Percentiles rank a stretch among this genome's conserved stretches.
These are phyloP conservation scores for Cladosporium austrohemisphaericum DNA, from an alignment of 2,329 filamentous ascomycete genomes.

Conservation along the genomic window DNA sequence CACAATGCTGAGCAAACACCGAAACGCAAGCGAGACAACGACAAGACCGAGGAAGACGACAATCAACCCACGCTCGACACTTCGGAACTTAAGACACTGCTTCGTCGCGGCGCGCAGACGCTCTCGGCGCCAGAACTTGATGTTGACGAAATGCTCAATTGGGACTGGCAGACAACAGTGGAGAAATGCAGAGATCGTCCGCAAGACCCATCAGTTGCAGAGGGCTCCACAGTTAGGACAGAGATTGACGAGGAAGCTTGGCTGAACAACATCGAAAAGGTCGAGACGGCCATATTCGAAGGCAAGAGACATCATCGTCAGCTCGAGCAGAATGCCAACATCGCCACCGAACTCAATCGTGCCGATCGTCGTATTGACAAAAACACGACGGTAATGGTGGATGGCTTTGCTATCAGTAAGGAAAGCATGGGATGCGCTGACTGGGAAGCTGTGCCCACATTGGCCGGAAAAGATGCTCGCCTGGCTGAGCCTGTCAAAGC, in stretches of 20 bases:
- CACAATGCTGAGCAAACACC: conserved; percentile 38
- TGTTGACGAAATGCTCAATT: conserved; percentile 55
- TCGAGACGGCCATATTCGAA: conserved; percentile 56
- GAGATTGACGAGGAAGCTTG: conserved; percentile 53
- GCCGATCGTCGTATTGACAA: conserved; percentile 53
- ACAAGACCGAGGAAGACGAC: conserved; percentile 38
- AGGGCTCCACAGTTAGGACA: neutral
- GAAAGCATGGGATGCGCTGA: conserved; percentile 51
- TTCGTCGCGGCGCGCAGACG: conserved; percentile 53
- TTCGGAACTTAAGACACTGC: conserved; percentile 51
- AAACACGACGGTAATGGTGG: conserved; percentile 55
- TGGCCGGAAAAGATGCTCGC: conserved; percentile 53
- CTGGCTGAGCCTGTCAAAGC: conserved; percentile 47
- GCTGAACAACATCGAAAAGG: conserved; percentile 54
- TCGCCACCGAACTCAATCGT: conserved; percentile 30
- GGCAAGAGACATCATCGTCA: conserved; percentile 50
- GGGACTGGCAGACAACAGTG: conserved; percentile 54
- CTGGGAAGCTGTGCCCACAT: conserved; percentile 57
- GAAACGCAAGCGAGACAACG: conserved; percentile 30
- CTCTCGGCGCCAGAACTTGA: conserved; percentile 52
- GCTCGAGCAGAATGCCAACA: conserved; percentile 31
- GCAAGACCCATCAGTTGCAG: conserved; percentile 27
- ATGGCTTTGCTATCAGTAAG: conserved; percentile 55
- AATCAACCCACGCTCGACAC: conserved; percentile 49
- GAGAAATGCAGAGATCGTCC: conserved; percentile 53